A percentile compares a stretch with the other conserved stretches of the same genome.
phyloP scores from a whole-genome alignment of 2,329 filamentous ascomycete genomes.

The Lasiodiplodia theobromae region DNA sequence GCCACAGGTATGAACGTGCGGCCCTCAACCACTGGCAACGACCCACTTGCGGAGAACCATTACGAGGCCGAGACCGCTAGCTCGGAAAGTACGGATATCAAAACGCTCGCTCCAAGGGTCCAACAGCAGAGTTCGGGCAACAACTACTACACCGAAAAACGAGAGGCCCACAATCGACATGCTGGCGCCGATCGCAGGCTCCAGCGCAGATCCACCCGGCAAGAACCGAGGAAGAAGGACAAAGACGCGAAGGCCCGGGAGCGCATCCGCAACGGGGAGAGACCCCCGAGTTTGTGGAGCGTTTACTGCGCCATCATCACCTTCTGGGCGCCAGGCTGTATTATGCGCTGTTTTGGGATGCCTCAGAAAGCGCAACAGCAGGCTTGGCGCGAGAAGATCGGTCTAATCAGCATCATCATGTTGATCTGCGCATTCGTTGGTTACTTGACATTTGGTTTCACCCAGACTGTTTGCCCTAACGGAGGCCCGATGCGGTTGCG shows the following conservation, averaged over 20 bases:
- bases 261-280: constrained; percentile 68
- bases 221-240: constrained; percentile 61
- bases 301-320: constrained; percentile 94
- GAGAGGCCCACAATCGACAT: constrained; percentile 44
- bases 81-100: constrained; percentile 69
- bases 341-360: constrained; percentile 86
- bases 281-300: constrained; percentile 89
- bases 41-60: constrained; percentile 80
- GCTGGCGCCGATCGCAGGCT: constrained; percentile 41
- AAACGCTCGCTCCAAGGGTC: constrained; percentile 56
- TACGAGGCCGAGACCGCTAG: constrained; percentile 61
- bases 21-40: constrained; percentile 91
- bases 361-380: constrained; percentile 83
- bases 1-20: constrained; percentile 89
- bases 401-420: constrained; percentile 91
- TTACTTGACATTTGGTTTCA: constrained; percentile 97
- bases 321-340: constrained; percentile 89
- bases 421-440: constrained; percentile 88
- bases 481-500: constrained; percentile 73
- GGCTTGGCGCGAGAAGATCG: constrained; percentile 98
- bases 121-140: constrained; percentile 38
- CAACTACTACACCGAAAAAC: constrained; percentile 48
- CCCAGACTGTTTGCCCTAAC: constrained; percentile 79
- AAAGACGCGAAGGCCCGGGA: constrained; percentile 67
- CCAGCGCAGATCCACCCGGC: constrained; percentile 71